These are phyloP conservation scores for Yamadazyma philogaea DNA, from an alignment of 805 yeast genomes.

Conservation along the genomic window DNA sequence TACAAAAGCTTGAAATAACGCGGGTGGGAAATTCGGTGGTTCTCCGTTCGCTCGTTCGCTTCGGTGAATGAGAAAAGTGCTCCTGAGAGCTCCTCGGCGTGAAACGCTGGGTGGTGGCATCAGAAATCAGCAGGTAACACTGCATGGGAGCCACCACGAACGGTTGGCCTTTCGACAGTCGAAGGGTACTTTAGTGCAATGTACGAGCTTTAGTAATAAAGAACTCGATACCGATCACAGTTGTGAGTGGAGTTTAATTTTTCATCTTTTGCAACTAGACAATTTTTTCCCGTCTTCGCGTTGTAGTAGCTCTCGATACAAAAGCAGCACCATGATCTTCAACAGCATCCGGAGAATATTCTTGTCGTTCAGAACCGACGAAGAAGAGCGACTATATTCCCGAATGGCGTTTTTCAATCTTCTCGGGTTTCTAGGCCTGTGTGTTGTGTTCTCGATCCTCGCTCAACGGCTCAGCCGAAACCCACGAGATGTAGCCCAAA, in stretches of 20 bases:
- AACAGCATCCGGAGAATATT: conserved; percentile 77
- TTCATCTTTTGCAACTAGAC: not conserved
- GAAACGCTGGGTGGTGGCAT: conserved; percentile 58
- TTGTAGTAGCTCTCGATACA: too few species aligned
- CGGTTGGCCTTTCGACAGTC: conserved; percentile 46
- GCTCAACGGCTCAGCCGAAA: conserved; percentile 55
- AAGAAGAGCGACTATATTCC: conserved; percentile 75
- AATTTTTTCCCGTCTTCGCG: not conserved
- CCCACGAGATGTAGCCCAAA: conserved; percentile 29
- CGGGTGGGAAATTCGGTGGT: conserved; percentile 70
- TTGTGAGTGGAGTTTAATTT: conserved; percentile 38
- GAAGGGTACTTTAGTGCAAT: conserved; percentile 57
- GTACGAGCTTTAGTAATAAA: conserved; percentile 42
- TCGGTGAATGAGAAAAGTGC: conserved; percentile 22
- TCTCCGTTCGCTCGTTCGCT: conserved; percentile 37
- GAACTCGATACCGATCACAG: conserved; percentile 67
- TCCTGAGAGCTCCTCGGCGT: conserved; percentile 58
- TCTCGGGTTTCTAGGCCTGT: conserved; percentile 75
- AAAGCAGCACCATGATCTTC: too few species aligned
- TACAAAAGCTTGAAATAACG: conserved; percentile 24
- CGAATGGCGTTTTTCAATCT: conserved; percentile 75
- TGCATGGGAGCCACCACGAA: conserved; percentile 57
- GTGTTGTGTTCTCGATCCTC: conserved; percentile 75
- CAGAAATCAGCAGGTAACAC: conserved; percentile 40
- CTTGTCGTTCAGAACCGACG: conserved; percentile 80